A percentile compares a stretch with the other conserved stretches of the same genome.
Conservation (phyloP, 345 rosid genomes). For the Lumnitzera racemosa region DNA sequence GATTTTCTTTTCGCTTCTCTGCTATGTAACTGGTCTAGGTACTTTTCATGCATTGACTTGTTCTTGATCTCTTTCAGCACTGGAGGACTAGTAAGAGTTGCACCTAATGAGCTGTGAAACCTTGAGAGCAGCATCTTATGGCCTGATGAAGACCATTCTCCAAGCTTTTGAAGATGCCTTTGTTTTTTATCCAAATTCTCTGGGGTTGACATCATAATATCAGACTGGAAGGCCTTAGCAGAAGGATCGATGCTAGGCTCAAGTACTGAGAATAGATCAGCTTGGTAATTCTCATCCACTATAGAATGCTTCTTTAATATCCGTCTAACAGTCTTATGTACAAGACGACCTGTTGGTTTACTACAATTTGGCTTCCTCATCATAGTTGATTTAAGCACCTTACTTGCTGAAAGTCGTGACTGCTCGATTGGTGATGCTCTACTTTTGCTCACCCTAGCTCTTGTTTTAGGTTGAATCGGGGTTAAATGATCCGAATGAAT, state of each 20-base stretch:
- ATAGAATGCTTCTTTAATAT: constrained; percentile 48
- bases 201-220: constrained; percentile 37
- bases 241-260: constrained; percentile 42
- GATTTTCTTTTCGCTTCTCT: constrained; percentile 84
- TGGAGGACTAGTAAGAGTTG: constrained; percentile 47
- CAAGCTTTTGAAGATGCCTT: constrained; percentile 31
- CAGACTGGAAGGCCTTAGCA: constrained; percentile 11
- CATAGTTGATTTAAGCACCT: constrained; percentile 39
- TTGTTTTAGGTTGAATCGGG: constrained; percentile 48
- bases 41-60: constrained; percentile 76
- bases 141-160: constrained; percentile 35
- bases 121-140: constrained; percentile 26
- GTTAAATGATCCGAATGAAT: constrained; percentile 48
- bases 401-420: constrained; percentile 61
- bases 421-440: constrained; percentile 32
- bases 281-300: constrained; percentile 35
- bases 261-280: constrained; percentile 64
- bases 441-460: constrained; percentile 37
- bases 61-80: constrained; percentile 73
- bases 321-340: constrained; percentile 52
- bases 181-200: constrained; percentile 24
- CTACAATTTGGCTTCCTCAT: constrained; percentile 19
- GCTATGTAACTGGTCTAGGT: constrained; percentile 65
- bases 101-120: constrained; percentile 20
- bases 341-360: constrained; percentile 27